These are phyloP conservation scores for Pilobolus umbonatus DNA, from an alignment of 192 early-diverging fungal species.

Conservation along the genomic window DNA sequence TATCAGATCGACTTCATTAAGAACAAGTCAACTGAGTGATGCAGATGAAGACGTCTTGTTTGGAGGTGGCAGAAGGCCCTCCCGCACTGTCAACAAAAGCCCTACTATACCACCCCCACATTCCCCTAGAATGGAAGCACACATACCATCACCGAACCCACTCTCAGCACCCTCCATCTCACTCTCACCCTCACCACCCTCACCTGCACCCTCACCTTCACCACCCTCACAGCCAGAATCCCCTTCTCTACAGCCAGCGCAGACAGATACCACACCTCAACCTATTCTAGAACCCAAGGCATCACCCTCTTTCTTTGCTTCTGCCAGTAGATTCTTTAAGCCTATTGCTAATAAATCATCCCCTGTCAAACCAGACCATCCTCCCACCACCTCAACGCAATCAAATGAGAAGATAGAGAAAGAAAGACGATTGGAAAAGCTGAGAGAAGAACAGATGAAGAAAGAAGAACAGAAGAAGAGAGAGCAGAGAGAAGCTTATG, in stretches of 20 bases:
- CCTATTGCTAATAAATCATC: neutral
- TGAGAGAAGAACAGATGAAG: neutral
- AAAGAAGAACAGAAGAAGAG: neutral
- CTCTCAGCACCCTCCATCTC: neutral
- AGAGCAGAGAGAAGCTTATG: neutral
- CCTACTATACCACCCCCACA: neutral
- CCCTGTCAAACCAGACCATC: neutral
- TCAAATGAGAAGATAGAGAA: neutral
- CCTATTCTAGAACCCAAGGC: neutral
- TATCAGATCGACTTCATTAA: neutral
- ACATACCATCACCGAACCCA: neutral
- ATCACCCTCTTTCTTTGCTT: conserved; percentile 16
- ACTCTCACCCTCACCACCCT: neutral
- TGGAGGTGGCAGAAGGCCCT: conserved; percentile 3
- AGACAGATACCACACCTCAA: neutral
- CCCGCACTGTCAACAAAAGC: neutral
- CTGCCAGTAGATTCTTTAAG: conserved; percentile 17
- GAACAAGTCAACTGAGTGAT: neutral
- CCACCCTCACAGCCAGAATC: neutral
- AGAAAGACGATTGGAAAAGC: neutral
- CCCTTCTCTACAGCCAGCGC: neutral
- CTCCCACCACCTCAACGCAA: neutral
- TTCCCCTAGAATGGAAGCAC: neutral
- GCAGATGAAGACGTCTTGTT: conserved; percentile 22
- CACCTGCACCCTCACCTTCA: neutral